Conservation (phyloP, 495 filamentous ascomycete species). For the Thozetella sp. region DNA sequence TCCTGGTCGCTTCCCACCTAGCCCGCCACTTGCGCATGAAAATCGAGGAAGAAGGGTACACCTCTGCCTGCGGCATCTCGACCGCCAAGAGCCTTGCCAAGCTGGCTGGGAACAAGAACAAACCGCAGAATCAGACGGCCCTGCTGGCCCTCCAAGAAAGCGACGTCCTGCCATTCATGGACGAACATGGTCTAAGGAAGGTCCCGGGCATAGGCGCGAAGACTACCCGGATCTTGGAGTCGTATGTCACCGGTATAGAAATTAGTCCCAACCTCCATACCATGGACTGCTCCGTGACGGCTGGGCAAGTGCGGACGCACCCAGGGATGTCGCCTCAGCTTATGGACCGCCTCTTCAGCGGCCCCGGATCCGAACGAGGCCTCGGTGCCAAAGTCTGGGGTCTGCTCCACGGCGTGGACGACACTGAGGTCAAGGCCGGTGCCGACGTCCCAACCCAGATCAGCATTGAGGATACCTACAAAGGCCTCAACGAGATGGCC, state of each 20-base stretch:
- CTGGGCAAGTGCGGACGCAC: constrained; percentile 63
- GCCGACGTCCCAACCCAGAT: constrained; percentile 82
- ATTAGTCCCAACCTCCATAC: constrained; percentile 31
- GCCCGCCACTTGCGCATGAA: constrained; percentile 68
- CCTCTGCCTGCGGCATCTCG: constrained; percentile 82
- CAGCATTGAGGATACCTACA: constrained; percentile 91
- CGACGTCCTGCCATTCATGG: constrained; percentile 67
- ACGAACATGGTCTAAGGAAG: constrained; percentile 74
- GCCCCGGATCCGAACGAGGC: constrained; percentile 67
- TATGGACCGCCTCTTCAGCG: constrained; percentile 67
- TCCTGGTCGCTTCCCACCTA: constrained; percentile 75
- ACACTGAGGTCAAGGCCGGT: constrained; percentile 68
- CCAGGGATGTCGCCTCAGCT: constrained; percentile 59
- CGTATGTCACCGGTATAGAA: constrained; percentile 54
- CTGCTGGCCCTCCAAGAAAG: constrained; percentile 65
- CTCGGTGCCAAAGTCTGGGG: constrained; percentile 65
- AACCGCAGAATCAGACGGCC: constrained; percentile 84
- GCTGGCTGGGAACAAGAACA: constrained; percentile 80
- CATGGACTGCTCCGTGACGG: constrained; percentile 54
- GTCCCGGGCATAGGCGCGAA: constrained; percentile 87
- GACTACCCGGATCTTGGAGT: constrained; percentile 68
- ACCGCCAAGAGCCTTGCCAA: constrained; percentile 86
- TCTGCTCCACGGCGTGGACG: constrained; percentile 64
- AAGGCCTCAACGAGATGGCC: constrained; percentile 59
- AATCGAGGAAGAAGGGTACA: constrained; percentile 81